Conservation (phyloP, 768 basidiomycete species). For the Boletales sp. region DNA sequence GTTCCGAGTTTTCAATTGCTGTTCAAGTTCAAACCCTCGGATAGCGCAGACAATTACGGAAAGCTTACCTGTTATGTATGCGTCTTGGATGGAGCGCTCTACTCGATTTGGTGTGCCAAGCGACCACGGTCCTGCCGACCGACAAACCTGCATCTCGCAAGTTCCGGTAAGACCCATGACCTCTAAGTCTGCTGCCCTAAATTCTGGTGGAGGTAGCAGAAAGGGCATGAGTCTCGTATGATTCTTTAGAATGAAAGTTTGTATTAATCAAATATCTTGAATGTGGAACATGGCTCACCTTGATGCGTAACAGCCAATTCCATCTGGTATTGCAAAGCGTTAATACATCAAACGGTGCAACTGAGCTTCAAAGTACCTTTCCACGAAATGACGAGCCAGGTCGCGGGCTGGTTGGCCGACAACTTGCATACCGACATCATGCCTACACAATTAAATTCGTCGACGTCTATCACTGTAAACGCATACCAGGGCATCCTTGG, state of each 20-base stretch:
- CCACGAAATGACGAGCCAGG: conserved; percentile 89
- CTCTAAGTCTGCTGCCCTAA: conserved; percentile 73
- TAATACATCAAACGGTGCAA: neutral
- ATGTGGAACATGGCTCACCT: conserved; percentile 46
- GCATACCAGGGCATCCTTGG: conserved; percentile 95
- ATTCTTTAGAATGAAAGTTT: conserved; percentile 50
- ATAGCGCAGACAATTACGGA: neutral
- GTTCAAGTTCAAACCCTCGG: conserved; percentile 3
- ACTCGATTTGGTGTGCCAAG: conserved; percentile 81
- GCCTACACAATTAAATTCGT: conserved; percentile 48
- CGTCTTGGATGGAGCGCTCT: conserved; percentile 93
- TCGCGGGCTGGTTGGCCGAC: conserved; percentile 96
- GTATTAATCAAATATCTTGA: neutral
- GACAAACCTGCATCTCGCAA: conserved; percentile 95
- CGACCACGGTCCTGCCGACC: conserved; percentile 95
- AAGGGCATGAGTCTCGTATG: conserved; percentile 93
- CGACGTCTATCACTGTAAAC: neutral
- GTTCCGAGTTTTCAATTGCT: conserved; percentile 93
- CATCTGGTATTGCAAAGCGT: conserved; percentile 49
- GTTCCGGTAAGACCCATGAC: conserved; percentile 87
- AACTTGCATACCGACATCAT: conserved; percentile 94
- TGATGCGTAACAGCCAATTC: conserved; percentile 92
- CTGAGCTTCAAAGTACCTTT: conserved; percentile 51
- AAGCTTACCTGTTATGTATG: conserved; percentile 77
- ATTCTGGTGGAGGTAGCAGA: conserved; percentile 90